Conservation (phyloP, 768 basidiomycete genomes). For the Dioszegia hungarica region DNA sequence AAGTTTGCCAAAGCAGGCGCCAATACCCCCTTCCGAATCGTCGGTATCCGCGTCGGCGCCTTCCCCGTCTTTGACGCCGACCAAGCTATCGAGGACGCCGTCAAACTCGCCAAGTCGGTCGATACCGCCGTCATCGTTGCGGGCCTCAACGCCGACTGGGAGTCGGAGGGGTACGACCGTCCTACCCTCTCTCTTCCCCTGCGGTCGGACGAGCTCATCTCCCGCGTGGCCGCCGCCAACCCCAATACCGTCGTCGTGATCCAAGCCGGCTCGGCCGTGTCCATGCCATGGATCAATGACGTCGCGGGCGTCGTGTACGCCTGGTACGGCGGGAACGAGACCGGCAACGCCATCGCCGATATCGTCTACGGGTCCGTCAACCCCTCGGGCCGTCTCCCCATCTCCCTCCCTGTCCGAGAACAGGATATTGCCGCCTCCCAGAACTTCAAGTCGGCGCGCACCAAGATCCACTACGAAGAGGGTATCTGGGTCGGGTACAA, state of each 20-base stretch:
- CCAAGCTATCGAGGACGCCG: conserved; percentile 58
- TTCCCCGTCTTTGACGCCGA: conserved; percentile 59
- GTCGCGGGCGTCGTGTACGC: conserved; percentile 60
- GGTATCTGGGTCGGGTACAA: conserved; percentile 51
- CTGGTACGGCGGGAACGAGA: conserved; percentile 46
- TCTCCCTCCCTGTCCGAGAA: conserved; percentile 57
- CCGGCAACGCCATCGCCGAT: conserved; percentile 47
- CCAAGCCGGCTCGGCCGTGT: conserved; percentile 53
- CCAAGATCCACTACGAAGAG: conserved; percentile 31
- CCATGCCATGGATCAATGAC: conserved; percentile 67
- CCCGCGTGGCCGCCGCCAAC: conserved; percentile 34
- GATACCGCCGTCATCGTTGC: conserved; percentile 50
- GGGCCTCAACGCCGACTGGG: conserved; percentile 48
- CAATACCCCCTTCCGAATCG: conserved; percentile 50
- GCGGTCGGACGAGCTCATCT: conserved; percentile 37
- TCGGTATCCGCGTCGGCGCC: conserved; percentile 29
- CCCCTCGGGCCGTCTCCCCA: conserved; percentile 44
- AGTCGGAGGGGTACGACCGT: conserved; percentile 66
- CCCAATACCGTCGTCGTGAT: conserved; percentile 40
- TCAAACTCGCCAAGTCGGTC: conserved; percentile 55
- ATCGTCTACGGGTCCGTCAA: conserved; percentile 45
- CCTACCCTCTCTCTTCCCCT: conserved; percentile 54
- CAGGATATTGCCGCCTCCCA: conserved; percentile 63
- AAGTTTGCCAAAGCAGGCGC: conserved; percentile 56
- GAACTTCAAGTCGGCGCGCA: conserved; percentile 52